Conservation (phyloP, 78 protist genomes). For the Mastigamoeba balamuthi region DNA sequence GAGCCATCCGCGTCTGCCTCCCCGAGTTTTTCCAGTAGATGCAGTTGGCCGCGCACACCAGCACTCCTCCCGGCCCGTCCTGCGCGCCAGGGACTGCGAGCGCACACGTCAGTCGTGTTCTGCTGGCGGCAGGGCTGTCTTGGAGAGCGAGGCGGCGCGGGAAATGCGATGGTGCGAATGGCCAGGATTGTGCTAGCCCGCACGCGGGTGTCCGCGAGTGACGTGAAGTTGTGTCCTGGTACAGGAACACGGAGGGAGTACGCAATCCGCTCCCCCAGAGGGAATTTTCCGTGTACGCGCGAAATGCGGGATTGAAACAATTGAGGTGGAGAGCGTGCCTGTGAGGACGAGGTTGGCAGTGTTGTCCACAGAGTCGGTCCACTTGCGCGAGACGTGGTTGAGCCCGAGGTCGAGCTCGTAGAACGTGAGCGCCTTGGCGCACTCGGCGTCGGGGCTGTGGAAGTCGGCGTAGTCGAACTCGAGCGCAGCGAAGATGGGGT, state of each 20-base stretch:
- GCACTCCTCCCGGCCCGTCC: conserved; percentile 92
- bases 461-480: conserved; percentile 76
- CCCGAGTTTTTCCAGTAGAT: conserved; percentile 23
- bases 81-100: conserved; percentile 86
- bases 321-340: neutral
- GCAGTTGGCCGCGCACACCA: conserved; percentile 57
- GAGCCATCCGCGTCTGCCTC: conserved; percentile 4
- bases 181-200: no score
- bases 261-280: no score
- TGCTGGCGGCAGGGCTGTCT: no score
- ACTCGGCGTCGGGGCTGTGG: neutral
- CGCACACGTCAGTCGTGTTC: no score
- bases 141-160: no score
- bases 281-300: neutral
- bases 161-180: no score
- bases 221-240: no score
- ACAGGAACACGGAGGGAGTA: no score
- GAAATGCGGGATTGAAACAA: neutral
- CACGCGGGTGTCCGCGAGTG: no score
- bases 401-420: conserved; percentile 97
- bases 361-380: conserved; percentile 53
- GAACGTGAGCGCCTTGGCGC: conserved; percentile 60
- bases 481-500: conserved; percentile 93
- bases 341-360: conserved; percentile 55
- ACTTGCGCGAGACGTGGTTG: conserved; percentile 88